These are phyloP conservation scores for Xylaria intraflava DNA, from an alignment of 495 filamentous ascomycete genomes.

Conservation along the genomic window DNA sequence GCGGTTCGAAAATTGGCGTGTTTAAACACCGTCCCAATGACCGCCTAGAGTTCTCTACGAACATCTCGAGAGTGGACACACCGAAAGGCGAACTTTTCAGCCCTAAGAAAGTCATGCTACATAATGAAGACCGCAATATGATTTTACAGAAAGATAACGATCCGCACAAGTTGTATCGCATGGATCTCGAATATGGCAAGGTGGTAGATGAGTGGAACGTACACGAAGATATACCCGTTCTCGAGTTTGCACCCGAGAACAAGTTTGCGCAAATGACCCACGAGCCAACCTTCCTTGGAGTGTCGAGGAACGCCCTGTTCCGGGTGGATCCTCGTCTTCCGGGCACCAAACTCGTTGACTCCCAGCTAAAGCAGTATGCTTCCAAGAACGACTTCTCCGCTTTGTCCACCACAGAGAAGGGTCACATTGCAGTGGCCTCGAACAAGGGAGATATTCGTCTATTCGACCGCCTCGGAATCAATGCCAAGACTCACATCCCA, in stretches of 20 bases:
- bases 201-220: constrained; percentile 99
- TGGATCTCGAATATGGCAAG: constrained; percentile 98
- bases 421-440: constrained; percentile 91
- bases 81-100: constrained; percentile 82
- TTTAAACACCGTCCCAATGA: constrained; percentile 96
- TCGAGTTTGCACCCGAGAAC: constrained; percentile 86
- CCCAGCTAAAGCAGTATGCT: constrained; percentile 86
- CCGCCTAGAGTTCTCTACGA: constrained; percentile 92
- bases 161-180: constrained; percentile 89
- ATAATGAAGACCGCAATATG: constrained; percentile 86
- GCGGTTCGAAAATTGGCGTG: constrained; percentile 94
- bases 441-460: constrained; percentile 97
- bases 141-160: constrained; percentile 80
- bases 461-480: constrained; percentile 93
- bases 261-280: constrained; percentile 98
- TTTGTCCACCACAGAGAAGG: constrained; percentile 87
- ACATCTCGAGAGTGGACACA: constrained; percentile 91
- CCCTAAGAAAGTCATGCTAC: constrained; percentile 96
- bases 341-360: constrained; percentile 88
- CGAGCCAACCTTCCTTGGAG: constrained; percentile 89
- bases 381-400: constrained; percentile 97
- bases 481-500: constrained; percentile 94
- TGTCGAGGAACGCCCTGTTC: constrained; percentile 86
- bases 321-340: constrained; percentile 87
- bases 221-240: constrained; percentile 93